phyloP scores from a whole-genome alignment of 345 rosid genomes.

The Clausena lansium region DNA sequence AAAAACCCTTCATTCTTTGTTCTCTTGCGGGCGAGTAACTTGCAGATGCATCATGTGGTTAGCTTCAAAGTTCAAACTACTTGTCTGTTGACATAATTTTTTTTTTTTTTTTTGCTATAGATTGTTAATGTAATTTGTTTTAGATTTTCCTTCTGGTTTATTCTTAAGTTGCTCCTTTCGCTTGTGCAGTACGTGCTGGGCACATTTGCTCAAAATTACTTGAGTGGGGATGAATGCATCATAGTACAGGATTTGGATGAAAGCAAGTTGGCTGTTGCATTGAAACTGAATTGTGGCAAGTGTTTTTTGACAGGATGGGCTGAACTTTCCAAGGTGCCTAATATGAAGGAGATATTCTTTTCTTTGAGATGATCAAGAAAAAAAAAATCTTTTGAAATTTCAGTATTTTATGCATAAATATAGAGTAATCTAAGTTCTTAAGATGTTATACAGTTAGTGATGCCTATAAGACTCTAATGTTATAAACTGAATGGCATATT shows the following conservation, averaged over 20 bases:
- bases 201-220: background rate
- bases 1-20: constrained; percentile 36
- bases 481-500: no score
- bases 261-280: background rate
- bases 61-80: background rate
- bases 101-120: no score
- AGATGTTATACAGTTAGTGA: background rate
- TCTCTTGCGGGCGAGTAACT: constrained; percentile 15
- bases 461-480: no score
- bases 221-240: background rate
- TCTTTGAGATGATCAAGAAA: background rate
- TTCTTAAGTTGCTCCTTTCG: background rate
- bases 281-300: background rate
- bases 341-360: constrained; percentile 10
- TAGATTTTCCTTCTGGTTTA: background rate
- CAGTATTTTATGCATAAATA: background rate
- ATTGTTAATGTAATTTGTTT: background rate
- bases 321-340: background rate
- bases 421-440: background rate
- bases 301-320: background rate
- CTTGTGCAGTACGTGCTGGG: constrained; percentile 16
- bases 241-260: background rate
- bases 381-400: background rate
- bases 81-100: background rate
- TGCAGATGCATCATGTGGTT: background rate